Evolutionary conservation across 2,329 filamentous ascomycete species (phyloP).

Genomic region (Pseudogymnoascus sp.): DNA sequence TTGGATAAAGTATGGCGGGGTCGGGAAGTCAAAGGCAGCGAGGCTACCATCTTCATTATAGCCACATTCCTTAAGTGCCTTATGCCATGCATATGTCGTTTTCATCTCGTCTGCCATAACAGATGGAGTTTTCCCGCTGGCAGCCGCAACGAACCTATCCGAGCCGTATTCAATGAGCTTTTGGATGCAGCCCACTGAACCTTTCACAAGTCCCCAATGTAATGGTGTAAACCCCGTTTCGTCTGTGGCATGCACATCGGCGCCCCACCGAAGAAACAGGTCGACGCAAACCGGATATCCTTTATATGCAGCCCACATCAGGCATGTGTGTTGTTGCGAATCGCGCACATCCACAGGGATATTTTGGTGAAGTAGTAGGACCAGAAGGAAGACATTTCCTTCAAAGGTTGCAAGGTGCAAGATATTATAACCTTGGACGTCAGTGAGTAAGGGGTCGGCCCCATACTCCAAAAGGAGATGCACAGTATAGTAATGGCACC

Average conservation of each 20-base stretch:
- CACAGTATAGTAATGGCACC: conserved; percentile 94
- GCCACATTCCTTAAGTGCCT: conserved; percentile 75
- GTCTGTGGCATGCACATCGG: conserved; percentile 82
- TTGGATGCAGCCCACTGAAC: conserved; percentile 79
- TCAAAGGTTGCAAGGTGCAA: conserved; percentile 96
- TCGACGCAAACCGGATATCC: conserved; percentile 90
- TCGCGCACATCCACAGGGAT: conserved; percentile 91
- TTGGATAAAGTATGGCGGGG: conserved; percentile 64
- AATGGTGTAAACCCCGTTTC: conserved; percentile 91
- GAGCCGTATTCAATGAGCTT: conserved; percentile 94
- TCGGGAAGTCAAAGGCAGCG: conserved; percentile 62
- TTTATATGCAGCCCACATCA: conserved; percentile 99
- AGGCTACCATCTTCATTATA: conserved; percentile 73
- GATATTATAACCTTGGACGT: conserved; percentile 96
- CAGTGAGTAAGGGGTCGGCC: conserved; percentile 84
- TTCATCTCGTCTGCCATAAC: conserved; percentile 87
- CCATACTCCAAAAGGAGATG: conserved; percentile 86
- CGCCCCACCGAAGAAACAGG: conserved; percentile 87
- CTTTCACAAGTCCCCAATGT: conserved; percentile 95
- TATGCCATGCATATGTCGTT: conserved; percentile 72
- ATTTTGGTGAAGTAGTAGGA: conserved; percentile 86
- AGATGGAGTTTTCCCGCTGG: conserved; percentile 82
- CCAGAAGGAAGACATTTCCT: conserved; percentile 84
- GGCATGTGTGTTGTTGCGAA: conserved; percentile 79
- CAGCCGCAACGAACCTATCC: conserved; percentile 84